A percentile compares a stretch with the other conserved stretches of the same genome.
Evolutionary conservation across 495 filamentous ascomycete species (phyloP).

Genomic region (Cairneyella variabilis): DNA sequence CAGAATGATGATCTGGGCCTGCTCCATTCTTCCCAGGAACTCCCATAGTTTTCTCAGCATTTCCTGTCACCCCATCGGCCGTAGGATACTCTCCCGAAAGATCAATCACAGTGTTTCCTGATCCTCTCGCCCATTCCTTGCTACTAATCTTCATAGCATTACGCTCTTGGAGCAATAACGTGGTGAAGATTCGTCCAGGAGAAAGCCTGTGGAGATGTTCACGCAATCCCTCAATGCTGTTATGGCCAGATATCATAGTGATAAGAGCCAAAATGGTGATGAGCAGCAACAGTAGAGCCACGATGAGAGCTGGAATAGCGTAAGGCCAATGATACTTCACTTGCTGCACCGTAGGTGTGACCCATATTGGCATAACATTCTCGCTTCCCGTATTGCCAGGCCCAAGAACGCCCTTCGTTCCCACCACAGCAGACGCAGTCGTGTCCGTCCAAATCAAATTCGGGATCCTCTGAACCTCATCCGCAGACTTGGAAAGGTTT

Average conservation of each 20-base stretch:
- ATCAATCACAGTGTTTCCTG: conserved; percentile 3
- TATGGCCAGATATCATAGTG: conserved; percentile 9
- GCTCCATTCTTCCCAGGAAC: too few species aligned
- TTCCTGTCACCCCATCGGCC: too few species aligned
- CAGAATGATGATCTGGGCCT: too few species aligned
- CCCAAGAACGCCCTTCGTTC: conserved; percentile 28
- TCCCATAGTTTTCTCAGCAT: too few species aligned
- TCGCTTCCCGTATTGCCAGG: background rate
- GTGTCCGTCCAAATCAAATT: conserved; percentile 42
- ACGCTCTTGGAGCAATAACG: conserved; percentile 20
- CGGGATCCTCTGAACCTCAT: conserved; percentile 27
- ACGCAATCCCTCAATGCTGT: conserved; percentile 11
- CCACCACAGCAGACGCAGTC: conserved; percentile 33
- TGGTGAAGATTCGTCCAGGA: conserved; percentile 26
- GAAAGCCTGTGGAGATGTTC: conserved; percentile 20
- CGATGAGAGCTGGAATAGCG: conserved; percentile 33
- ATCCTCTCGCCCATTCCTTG: conserved; percentile 13
- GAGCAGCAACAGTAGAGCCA: conserved; percentile 11
- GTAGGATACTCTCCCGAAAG: too few species aligned
- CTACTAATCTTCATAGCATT: conserved; percentile 7
- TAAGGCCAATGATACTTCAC: conserved; percentile 32
- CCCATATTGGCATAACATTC: conserved; percentile 13
- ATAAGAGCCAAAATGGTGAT: conserved; percentile 8
- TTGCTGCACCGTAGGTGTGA: conserved; percentile 24
- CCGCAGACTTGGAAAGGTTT: conserved; percentile 20